Evolutionary conservation across 352 stramenopile genomes (phyloP).

Genomic region (Blastocystis sp.): DNA sequence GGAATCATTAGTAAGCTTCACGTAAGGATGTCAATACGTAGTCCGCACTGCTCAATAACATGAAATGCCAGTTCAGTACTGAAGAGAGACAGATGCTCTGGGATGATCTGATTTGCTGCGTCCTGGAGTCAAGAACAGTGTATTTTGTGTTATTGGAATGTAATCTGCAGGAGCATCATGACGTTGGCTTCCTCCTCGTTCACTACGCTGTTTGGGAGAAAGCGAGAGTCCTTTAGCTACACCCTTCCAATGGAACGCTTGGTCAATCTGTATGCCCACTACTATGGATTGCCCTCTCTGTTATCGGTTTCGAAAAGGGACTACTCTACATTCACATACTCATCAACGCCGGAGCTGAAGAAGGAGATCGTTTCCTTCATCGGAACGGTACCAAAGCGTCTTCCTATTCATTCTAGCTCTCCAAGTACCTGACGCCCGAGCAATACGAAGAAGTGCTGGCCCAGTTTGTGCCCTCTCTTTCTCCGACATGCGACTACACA

Average conservation of each 20-base stretch:
- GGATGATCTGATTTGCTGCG: background rate
- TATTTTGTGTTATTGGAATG: too few relatives aligned
- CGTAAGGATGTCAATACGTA: too few relatives aligned
- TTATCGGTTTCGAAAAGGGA: background rate
- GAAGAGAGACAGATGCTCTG: constrained; percentile 17
- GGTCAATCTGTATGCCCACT: background rate
- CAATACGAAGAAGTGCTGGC: constrained; percentile 12
- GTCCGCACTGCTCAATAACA: too few relatives aligned
- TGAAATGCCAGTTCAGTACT: background rate
- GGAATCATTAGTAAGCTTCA: too few relatives aligned
- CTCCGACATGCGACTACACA: background rate
- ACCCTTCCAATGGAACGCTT: background rate
- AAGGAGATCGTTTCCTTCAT: too few relatives aligned
- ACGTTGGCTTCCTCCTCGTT: too few relatives aligned
- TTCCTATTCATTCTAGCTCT: background rate
- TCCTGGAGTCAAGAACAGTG: background rate
- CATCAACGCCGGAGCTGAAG: too few relatives aligned
- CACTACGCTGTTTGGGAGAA: background rate
- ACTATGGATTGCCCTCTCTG: background rate
- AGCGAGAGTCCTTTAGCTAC: background rate
- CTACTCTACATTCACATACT: background rate
- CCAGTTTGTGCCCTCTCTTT: background rate
- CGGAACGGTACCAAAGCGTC: too few relatives aligned
- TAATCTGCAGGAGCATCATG: too few relatives aligned
- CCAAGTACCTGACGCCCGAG: background rate